These are phyloP conservation scores for Allium sativum DNA, from an alignment of 106 monocot species.

Conservation along the genomic window DNA sequence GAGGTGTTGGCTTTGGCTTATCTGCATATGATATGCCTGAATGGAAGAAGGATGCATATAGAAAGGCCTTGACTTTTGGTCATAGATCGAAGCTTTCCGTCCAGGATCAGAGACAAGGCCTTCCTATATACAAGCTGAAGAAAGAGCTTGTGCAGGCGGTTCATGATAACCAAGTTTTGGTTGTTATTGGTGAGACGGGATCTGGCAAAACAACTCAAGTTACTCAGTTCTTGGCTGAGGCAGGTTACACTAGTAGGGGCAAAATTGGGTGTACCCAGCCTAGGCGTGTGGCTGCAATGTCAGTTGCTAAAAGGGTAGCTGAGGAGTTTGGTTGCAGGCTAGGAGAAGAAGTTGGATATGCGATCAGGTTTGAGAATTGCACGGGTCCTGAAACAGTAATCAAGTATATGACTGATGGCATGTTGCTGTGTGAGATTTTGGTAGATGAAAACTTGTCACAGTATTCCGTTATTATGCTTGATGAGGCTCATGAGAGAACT, in stretches of 20 bases:
- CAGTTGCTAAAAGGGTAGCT: slow-evolving; percentile 93
- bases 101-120: slow-evolving; percentile 89
- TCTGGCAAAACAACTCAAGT: slow-evolving; percentile 97
- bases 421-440: slow-evolving; percentile 83
- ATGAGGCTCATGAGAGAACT: slow-evolving; percentile 97
- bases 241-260: slow-evolving; percentile 79
- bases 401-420: slow-evolving; percentile 98
- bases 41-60: slow-evolving; percentile 97
- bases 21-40: slow-evolving; percentile 99
- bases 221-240: slow-evolving; percentile 90
- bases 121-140: slow-evolving; percentile 90
- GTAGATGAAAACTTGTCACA: slow-evolving; percentile 83
- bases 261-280: slow-evolving; percentile 98
- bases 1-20: slow-evolving; percentile 89
- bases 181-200: slow-evolving; percentile 94
- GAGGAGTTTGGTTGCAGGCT: slow-evolving; percentile 91
- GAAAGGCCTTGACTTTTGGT: slow-evolving; percentile 90
- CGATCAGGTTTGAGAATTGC: slow-evolving; percentile 94
- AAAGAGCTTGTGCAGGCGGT: slow-evolving; percentile 93
- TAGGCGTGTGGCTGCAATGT: slow-evolving; percentile 91
- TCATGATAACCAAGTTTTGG: slow-evolving; percentile 83
- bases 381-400: slow-evolving; percentile 92
- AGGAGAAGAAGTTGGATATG: slow-evolving; percentile 96
- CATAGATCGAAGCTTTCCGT: slow-evolving; percentile 88
- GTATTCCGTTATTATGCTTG: slow-evolving; percentile 93